Conservation (phyloP, 345 rosid genomes). For the Lenwebbia sp. region DNA sequence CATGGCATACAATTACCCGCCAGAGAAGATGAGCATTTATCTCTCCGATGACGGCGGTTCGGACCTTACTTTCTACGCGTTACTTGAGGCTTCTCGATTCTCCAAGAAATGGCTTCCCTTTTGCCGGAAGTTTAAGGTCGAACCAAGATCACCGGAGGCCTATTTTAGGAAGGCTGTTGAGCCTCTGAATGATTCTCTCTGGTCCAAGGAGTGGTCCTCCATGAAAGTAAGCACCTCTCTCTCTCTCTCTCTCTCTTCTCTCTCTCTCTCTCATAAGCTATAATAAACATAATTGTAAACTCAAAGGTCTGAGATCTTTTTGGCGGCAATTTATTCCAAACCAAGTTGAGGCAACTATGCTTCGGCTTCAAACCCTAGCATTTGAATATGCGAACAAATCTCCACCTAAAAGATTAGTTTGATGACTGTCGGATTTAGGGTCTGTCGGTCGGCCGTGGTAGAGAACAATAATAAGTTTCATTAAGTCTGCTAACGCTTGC, state of each 20-base stretch:
- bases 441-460: no score
- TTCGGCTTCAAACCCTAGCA: neutral
- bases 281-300: neutral
- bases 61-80: constrained; percentile 44
- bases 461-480: no score
- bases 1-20: constrained; percentile 46
- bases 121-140: constrained; percentile 36
- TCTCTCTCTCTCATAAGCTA: neutral
- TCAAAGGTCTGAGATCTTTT: neutral
- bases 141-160: constrained; percentile 56
- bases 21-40: constrained; percentile 44
- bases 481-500: no score
- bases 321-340: neutral
- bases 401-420: neutral
- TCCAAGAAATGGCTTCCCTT: constrained; percentile 51
- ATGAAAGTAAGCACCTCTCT: neutral
- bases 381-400: neutral
- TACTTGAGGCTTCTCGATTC: constrained; percentile 41
- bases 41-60: constrained; percentile 73
- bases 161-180: constrained; percentile 15
- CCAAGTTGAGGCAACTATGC: neutral
- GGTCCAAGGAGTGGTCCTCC: neutral
- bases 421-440: no score
- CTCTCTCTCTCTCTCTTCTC: neutral
- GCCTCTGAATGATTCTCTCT: neutral